Conservation (phyloP, 1,139 yeast genomes). For the Zhuliangozyma blackwelliae region DNA sequence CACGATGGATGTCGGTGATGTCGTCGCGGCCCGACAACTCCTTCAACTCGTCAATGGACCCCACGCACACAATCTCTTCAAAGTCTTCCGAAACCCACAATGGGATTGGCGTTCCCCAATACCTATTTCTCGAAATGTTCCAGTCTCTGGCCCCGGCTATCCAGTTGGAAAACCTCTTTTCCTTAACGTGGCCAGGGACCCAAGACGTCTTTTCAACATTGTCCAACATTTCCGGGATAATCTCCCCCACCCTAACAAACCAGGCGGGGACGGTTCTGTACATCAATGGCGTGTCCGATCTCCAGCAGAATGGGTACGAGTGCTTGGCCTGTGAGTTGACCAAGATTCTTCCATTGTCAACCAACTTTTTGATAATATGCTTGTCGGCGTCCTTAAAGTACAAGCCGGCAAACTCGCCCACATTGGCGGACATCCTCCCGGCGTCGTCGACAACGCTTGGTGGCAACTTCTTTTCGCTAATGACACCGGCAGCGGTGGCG, state of each 20-base stretch:
- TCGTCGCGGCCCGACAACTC: constrained; percentile 75
- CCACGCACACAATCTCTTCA: constrained; percentile 89
- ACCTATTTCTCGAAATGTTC: constrained; percentile 96
- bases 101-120: constrained; percentile 99
- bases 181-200: constrained; percentile 91
- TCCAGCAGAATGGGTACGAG: constrained; percentile 99
- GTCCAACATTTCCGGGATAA: constrained; percentile 83
- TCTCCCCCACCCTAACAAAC: constrained; percentile 88
- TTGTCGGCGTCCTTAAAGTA: constrained; percentile 97
- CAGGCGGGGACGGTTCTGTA: constrained; percentile 98
- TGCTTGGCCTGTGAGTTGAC: constrained; percentile 83
- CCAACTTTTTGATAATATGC: constrained; percentile 76
- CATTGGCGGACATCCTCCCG: constrained; percentile 77
- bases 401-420: constrained; percentile 69
- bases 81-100: constrained; percentile 94
- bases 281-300: constrained; percentile 96
- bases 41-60: constrained; percentile 82
- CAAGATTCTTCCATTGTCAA: constrained; percentile 71
- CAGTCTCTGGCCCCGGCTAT: constrained; percentile 98
- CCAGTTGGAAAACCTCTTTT: constrained; percentile 96
- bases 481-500: constrained; percentile 71
- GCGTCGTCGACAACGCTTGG: constrained; percentile 94
- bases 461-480: constrained; percentile 62
- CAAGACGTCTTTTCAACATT: constrained; percentile 85
- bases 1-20: constrained; percentile 92